Base-by-base conservation (phyloP, 179 eudicot species). In the Camellia oleifera region DNA sequence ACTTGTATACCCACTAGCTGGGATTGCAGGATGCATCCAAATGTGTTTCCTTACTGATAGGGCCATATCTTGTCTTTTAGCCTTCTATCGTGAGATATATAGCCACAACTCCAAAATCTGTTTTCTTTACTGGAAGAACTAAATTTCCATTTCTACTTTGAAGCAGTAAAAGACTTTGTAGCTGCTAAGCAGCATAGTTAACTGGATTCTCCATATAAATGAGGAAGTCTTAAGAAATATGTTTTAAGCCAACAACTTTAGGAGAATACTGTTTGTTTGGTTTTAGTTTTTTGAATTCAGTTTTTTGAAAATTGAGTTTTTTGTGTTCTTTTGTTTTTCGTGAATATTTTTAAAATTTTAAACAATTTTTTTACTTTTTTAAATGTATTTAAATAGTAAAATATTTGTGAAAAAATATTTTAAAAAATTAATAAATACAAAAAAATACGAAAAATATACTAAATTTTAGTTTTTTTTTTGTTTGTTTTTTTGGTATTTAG, bases 81-180 rank as follows among this genome's bases (percentile, higher is more conserved):
- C 13, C 74, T 69, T 69, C 2, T 69, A 46, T 32, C 76, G 23
- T 73, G 75, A 20, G 40, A n/a, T 76, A 26, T 18, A 60, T 68
- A 61, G 61, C n/a, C 50, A 32, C 10, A 32, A 32, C 53, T 75
- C 44, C 42, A 3, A 11, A 7, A 75, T 32, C 4, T 40, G 48
- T 11, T 54, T 56, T 42, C 53, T 57, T 53, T 44, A 75, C 52
- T 75, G 53, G 15, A 60, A 23, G 62, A 77, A 46, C 13, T 58
- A 52, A 7, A 20, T 65, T 48, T 65, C 61, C 3, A 44, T 46
- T 48, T 46, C 60, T 26, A 4, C 50, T 12, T 66, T 53, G 72
- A 64, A 45, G 54, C 70, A 13, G 61, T 32, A 13, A 62, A 62
- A 2, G 7, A 62, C 70, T 20, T 45, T 10, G 13, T 69, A 56